Evolutionary conservation across 2,329 filamentous ascomycete species (phyloP).

Genomic region (Aspergillus fijiensis): DNA sequence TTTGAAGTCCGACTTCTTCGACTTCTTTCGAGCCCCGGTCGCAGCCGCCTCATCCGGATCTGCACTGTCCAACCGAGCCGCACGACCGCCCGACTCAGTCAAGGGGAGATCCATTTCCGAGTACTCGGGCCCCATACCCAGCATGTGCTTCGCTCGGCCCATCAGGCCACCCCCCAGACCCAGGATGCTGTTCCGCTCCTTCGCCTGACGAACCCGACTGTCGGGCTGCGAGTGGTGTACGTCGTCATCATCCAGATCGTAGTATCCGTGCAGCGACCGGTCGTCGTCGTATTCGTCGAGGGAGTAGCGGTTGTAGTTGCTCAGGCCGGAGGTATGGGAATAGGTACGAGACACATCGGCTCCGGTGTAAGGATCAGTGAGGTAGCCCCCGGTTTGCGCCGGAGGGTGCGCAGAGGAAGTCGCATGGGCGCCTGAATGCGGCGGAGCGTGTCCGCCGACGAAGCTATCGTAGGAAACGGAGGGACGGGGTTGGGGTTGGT

Average conservation of each 20-base stretch:
- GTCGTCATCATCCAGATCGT: conserved; percentile 61
- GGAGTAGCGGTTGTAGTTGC: conserved; percentile 90
- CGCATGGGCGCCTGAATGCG: conserved; percentile 50
- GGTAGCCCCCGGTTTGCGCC: conserved; percentile 34
- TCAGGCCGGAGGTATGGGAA: conserved; percentile 76
- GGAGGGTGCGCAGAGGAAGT: conserved; percentile 36
- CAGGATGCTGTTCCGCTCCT: conserved; percentile 85
- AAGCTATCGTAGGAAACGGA: conserved; percentile 96
- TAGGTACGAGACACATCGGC: conserved; percentile 48
- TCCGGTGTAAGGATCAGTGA: conserved; percentile 40
- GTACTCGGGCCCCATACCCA: conserved; percentile 84
- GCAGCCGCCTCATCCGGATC: conserved; percentile 43
- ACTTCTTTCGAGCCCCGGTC: conserved; percentile 55
- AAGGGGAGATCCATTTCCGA: conserved; percentile 98
- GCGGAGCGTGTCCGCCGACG: conserved; percentile 64
- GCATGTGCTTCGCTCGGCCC: conserved; percentile 82
- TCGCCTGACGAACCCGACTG: conserved; percentile 56
- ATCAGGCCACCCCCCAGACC: conserved; percentile 82
- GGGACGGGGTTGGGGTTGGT: conserved; percentile 66
- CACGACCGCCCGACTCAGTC: conserved; percentile 68
- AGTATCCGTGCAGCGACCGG: conserved; percentile 68
- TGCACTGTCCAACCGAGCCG: conserved; percentile 46
- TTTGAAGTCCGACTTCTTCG: conserved; percentile 77
- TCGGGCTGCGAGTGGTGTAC: conserved; percentile 56
- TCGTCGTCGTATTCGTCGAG: conserved; percentile 81